Evolutionary conservation across 129 eudicot genomes (phyloP).

Genomic region (Flaveria robusta): DNA sequence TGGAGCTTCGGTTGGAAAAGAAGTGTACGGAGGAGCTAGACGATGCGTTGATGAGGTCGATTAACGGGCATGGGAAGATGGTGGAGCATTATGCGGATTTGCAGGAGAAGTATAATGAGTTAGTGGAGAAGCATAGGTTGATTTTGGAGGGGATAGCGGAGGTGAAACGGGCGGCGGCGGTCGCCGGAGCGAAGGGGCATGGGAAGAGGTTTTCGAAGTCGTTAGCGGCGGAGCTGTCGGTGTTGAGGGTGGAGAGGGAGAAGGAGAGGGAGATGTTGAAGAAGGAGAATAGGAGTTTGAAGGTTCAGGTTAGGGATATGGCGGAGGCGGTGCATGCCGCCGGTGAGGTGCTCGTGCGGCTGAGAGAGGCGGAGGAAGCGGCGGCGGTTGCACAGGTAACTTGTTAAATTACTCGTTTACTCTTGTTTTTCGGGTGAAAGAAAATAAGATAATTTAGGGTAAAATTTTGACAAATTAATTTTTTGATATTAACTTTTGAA

Average conservation of each 20-base stretch:
- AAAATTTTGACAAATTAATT: too few species aligned
- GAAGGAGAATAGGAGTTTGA: constrained; percentile 73
- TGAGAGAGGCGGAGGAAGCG: constrained; percentile 88
- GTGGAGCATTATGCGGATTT: constrained; percentile 86
- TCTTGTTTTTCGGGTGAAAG: too few species aligned
- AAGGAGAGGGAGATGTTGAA: constrained; percentile 69
- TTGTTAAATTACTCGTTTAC: not conserved
- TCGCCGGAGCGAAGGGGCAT: constrained; percentile 84
- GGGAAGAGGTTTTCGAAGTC: constrained; percentile 83
- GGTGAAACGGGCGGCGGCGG: constrained; percentile 81
- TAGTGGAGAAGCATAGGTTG: constrained; percentile 61
- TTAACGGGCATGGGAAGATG: constrained; percentile 76
- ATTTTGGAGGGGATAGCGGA: constrained; percentile 75
- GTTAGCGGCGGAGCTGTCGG: constrained; percentile 81
- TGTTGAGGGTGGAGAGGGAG: constrained; percentile 74
- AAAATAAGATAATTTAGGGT: too few species aligned
- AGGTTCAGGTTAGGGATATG: constrained; percentile 74
- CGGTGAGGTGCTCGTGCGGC: constrained; percentile 83
- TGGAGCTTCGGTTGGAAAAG: constrained; percentile 77
- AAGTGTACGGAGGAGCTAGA: constrained; percentile 86
- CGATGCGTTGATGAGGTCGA: constrained; percentile 73
- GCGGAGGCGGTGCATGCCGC: constrained; percentile 99
- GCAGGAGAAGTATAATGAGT: constrained; percentile 78
- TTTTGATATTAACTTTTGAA: too few species aligned
- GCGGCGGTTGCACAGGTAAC: constrained; percentile 83